These are phyloP conservation scores for Wickerhamiella sorbophila DNA, from an alignment of 805 yeast species.

Conservation along the genomic window DNA sequence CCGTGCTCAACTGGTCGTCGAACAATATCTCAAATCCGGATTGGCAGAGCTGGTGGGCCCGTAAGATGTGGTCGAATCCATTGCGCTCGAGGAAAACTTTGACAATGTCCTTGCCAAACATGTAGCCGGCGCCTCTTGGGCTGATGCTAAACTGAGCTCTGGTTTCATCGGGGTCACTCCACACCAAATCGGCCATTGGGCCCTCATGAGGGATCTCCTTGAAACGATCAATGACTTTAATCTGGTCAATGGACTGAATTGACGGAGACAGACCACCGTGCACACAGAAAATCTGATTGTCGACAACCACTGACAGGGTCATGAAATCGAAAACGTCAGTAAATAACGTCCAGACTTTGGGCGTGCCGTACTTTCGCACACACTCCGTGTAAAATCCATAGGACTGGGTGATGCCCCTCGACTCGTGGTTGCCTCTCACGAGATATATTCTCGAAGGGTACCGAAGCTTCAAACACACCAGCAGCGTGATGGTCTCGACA, in stretches of 20 bases:
- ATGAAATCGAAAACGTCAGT: constrained; percentile 89
- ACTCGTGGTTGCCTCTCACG: constrained; percentile 91
- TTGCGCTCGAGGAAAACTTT: constrained; percentile 71
- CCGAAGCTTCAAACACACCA: constrained; percentile 70
- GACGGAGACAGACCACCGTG: constrained; percentile 97
- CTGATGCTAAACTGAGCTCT: constrained; percentile 65
- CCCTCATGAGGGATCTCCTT: constrained; percentile 98
- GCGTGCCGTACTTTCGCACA: constrained; percentile 69
- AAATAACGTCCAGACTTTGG: constrained; percentile 72
- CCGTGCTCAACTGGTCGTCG: constrained; percentile 82
- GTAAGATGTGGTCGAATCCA: constrained; percentile 59
- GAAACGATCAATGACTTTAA: constrained; percentile 77
- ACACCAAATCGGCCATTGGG: constrained; percentile 96
- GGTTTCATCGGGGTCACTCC: constrained; percentile 95
- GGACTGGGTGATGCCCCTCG: constrained; percentile 90
- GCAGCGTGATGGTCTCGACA: constrained; percentile 77
- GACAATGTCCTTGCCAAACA: constrained; percentile 85
- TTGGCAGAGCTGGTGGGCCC: constrained; percentile 95
- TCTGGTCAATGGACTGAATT: constrained; percentile 86
- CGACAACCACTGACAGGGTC: constrained; percentile 79
- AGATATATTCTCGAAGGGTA: constrained; percentile 74
- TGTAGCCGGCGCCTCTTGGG: constrained; percentile 96
- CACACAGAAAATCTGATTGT: constrained; percentile 79
- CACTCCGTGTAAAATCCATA: constrained; percentile 97
- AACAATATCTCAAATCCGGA: constrained; percentile 91